Evolutionary conservation across 1,284 basidiomycete genomes (phyloP).

Genomic region (Apiotrichum gracile): DNA sequence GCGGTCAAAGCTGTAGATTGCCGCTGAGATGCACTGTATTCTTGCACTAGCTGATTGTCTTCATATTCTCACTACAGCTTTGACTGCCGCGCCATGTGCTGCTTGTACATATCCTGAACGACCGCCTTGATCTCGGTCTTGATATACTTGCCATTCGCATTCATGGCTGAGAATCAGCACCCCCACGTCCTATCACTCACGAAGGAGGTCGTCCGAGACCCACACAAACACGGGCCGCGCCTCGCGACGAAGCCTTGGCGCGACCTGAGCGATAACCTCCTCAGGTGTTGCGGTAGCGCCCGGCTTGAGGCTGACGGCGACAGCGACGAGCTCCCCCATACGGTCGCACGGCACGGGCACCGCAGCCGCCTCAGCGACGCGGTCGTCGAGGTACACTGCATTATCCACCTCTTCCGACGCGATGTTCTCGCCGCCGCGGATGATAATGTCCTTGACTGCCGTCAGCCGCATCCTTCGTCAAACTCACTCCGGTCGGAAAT

Average conservation of each 20-base stretch:
- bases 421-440: slow-evolving; percentile 42
- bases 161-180: neutral
- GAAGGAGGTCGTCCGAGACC: slow-evolving; percentile 2
- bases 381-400: slow-evolving; percentile 31
- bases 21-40: too few relatives aligned
- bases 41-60: neutral
- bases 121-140: slow-evolving; percentile 16
- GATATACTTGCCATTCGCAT: slow-evolving; percentile 15
- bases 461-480: slow-evolving; percentile 1
- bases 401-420: slow-evolving; percentile 40
- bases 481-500: slow-evolving; percentile 31
- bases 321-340: slow-evolving; percentile 39
- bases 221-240: slow-evolving; percentile 12
- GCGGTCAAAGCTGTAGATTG: neutral
- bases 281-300: slow-evolving; percentile 2
- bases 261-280: slow-evolving; percentile 3
- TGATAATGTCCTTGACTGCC: slow-evolving; percentile 33
- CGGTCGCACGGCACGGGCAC: slow-evolving; percentile 31
- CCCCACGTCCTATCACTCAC: slow-evolving; percentile 2
- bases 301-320: slow-evolving; percentile 25
- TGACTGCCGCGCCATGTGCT: slow-evolving; percentile 14
- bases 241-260: slow-evolving; percentile 5
- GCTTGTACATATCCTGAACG: slow-evolving; percentile 8
- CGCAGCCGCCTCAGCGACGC: slow-evolving; percentile 34
- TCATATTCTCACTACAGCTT: slow-evolving; percentile 11